phyloP scores from a whole-genome alignment of 2,329 filamentous ascomycete species.

The Neopestalotiopsis sp. region DNA sequence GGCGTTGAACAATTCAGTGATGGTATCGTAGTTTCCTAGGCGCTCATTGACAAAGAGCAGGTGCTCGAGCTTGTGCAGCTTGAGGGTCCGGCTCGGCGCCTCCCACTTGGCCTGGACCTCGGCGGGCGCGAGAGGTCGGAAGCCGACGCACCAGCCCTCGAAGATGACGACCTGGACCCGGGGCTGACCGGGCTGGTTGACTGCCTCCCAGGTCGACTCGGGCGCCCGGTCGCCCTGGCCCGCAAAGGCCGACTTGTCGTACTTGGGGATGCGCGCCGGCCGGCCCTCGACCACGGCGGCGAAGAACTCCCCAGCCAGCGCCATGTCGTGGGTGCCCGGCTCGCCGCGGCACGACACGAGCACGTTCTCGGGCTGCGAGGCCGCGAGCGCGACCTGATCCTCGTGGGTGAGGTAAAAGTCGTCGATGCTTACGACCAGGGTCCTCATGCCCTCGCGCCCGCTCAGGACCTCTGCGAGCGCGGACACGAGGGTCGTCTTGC shows the following conservation, averaged over 20 bases:
- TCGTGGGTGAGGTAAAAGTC: constrained; percentile 84
- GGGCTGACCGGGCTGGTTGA: constrained; percentile 57
- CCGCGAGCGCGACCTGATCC: constrained; percentile 69
- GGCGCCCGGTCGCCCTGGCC: constrained; percentile 80
- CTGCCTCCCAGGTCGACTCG: constrained; percentile 62
- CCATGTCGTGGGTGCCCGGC: constrained; percentile 81
- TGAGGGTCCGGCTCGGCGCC: constrained; percentile 54
- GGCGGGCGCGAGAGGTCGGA: constrained; percentile 65
- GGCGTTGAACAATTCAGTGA: constrained; percentile 57
- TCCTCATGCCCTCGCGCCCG: constrained; percentile 61
- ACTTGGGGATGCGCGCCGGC: constrained; percentile 69
- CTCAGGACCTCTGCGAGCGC: constrained; percentile 68
- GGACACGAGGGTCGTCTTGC: constrained; percentile 86
- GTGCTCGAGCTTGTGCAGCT: constrained; percentile 53
- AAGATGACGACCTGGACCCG: constrained; percentile 74
- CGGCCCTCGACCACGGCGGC: constrained; percentile 55
- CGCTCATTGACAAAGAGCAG: constrained; percentile 56
- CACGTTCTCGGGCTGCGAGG: constrained; percentile 70
- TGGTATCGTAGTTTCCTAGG: constrained; percentile 51
- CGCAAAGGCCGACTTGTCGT: constrained; percentile 81
- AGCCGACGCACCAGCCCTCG: constrained; percentile 92
- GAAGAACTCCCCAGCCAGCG: constrained; percentile 69
- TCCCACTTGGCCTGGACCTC: constrained; percentile 59
- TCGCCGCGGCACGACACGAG: constrained; percentile 84
- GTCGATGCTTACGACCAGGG: constrained; percentile 81